Percentiles rank a stretch among this genome's conserved stretches.
Evolutionary conservation across 2,329 filamentous ascomycete species (phyloP).

Genomic region (Aspergillus pseudotamarii): DNA sequence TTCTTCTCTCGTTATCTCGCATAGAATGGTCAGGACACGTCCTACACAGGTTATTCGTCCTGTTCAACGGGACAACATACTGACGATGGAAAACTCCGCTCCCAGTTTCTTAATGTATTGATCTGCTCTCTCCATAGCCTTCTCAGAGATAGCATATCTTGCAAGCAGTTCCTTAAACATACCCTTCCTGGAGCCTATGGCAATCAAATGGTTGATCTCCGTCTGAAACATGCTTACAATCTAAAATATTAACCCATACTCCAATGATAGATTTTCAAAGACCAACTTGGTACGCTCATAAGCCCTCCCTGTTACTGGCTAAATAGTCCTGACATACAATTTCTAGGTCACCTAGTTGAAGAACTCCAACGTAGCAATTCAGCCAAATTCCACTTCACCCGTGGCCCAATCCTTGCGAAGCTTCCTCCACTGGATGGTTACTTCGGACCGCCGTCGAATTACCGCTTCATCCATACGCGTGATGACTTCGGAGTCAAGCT

Average conservation of each 20-base stretch:
- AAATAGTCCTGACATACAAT: background rate
- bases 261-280: background rate
- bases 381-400: background rate
- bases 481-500: no score
- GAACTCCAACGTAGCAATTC: background rate
- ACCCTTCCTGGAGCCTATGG: background rate
- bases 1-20: background rate
- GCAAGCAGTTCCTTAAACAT: slow-evolving; percentile 20
- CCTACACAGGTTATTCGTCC: background rate
- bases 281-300: background rate
- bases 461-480: no score
- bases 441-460: no score
- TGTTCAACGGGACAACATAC: background rate
- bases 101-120: background rate
- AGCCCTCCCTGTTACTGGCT: no score
- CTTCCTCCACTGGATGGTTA: background rate
- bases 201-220: background rate
- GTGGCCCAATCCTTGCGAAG: background rate
- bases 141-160: slow-evolving; percentile 23
- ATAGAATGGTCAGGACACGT: background rate
- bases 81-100: background rate
- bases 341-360: background rate
- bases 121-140: slow-evolving; percentile 9
- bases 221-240: background rate
- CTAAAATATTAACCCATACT: background rate